phyloP scores from a whole-genome alignment of 164 flowering plant genomes.

The Vitis labrusca region DNA sequence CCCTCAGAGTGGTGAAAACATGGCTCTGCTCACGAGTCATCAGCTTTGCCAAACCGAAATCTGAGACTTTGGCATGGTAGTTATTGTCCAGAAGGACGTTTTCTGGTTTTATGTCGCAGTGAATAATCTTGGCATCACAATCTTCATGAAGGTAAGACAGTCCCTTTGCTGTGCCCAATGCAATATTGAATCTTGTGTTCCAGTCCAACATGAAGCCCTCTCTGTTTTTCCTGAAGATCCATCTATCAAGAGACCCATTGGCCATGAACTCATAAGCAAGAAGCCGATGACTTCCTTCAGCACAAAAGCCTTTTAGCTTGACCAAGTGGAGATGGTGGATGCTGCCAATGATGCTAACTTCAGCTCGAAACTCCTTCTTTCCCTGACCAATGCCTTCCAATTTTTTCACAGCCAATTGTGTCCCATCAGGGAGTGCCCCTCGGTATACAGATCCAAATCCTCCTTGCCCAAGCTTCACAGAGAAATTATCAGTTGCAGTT shows the following conservation, averaged over 20 bases:
- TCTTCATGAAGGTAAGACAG: slow-evolving; percentile 70
- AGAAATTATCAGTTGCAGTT: slow-evolving; percentile 51
- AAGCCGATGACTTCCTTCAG: slow-evolving; percentile 58
- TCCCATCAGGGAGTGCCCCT: slow-evolving; percentile 54
- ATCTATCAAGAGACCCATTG: slow-evolving; percentile 61
- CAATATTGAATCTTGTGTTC: slow-evolving; percentile 60
- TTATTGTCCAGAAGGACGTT: slow-evolving; percentile 47
- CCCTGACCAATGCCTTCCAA: slow-evolving; percentile 72
- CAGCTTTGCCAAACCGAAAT: slow-evolving; percentile 50
- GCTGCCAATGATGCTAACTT: slow-evolving; percentile 68
- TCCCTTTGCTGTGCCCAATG: slow-evolving; percentile 69
- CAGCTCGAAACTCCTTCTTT: slow-evolving; percentile 67
- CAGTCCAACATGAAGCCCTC: slow-evolving; percentile 45
- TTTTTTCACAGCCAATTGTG: slow-evolving; percentile 59
- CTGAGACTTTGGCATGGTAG: slow-evolving; percentile 43
- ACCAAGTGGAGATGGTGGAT: slow-evolving; percentile 68
- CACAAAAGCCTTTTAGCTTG: slow-evolving; percentile 58
- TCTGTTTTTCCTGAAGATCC: slow-evolving; percentile 49
- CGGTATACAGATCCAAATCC: slow-evolving; percentile 74
- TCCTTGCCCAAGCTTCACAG: slow-evolving; percentile 65
- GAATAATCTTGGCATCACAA: slow-evolving; percentile 60
- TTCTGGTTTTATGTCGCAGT: slow-evolving; percentile 59
- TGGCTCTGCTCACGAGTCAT: slow-evolving; percentile 52
- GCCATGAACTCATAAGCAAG: slow-evolving; percentile 68
- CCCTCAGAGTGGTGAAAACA: slow-evolving; percentile 45